Evolutionary conservation across 352 stramenopile genomes (phyloP), one percentile per base, ranked within the genome.

Genomic region (Pelagophyceae sp.): DNA sequence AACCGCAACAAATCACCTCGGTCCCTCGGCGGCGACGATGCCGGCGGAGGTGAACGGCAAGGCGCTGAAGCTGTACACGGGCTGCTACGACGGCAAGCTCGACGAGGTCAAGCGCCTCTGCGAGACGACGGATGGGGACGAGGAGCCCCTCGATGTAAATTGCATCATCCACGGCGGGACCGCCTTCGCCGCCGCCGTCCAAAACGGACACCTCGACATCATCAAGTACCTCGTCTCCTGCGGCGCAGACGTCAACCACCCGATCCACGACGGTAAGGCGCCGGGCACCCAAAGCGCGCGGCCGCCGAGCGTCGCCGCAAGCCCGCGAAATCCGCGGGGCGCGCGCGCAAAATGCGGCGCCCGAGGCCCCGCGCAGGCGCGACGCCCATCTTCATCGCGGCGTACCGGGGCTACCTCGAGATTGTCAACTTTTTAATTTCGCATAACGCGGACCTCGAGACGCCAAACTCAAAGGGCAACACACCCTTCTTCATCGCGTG

Each of bases 401-500:
- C 61, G 11, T 71, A 71, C 33, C 29, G 61, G 15, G 61, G 61
- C 61, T 71, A 71, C 61, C 3, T 71, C n/a, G 61, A 71, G n/a
- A 71, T 71, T 31, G 61, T 71, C 15, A 38, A 35, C 29, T 71
- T 71, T 29, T 37, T 71, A 1, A 71, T 71, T 31, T 27, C 37
- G 61, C 29, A 37, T 1, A 31, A 31, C n/a, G 61, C 61, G 61
- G 27, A 71, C n/a, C 61, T 71, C 15, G 61, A 71, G 61, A 37
- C 29, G 61, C n/a, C 61, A 1, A 71, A 71, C 31, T 71, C 61
- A 27, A 71, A 71, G 33, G 61, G 61, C 3, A 71, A 71, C 61
- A 71, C 61, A 31, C 61, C 61, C 61, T 71, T 71, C 61, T 71
- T 71, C 33, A 71, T 71, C 29, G 37, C n/a, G 11, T 71, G 61